Evolutionary conservation across 2,329 filamentous ascomycete genomes (phyloP).

Genomic region (Aspergillus sp.): DNA sequence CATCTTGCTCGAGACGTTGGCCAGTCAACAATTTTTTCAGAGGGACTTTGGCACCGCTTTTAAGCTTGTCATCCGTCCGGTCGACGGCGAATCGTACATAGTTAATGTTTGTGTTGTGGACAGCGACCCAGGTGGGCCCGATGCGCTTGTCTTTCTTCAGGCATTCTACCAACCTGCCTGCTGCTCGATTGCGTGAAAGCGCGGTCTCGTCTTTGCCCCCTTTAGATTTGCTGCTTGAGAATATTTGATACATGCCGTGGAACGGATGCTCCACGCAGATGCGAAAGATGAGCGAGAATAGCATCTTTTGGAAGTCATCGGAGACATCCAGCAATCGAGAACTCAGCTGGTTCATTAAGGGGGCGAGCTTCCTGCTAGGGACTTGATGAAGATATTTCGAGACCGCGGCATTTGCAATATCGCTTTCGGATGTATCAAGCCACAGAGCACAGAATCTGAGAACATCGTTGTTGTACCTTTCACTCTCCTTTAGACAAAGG

Average conservation of each 20-base stretch:
- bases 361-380: constrained; percentile 86
- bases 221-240: constrained; percentile 72
- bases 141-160: constrained; percentile 55
- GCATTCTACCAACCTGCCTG: constrained; percentile 64
- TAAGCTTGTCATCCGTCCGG: constrained; percentile 60
- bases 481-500: constrained; percentile 77
- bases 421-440: constrained; percentile 80
- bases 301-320: constrained; percentile 70
- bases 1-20: constrained; percentile 59
- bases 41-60: constrained; percentile 62
- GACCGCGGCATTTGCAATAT: constrained; percentile 75
- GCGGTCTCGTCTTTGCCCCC: constrained; percentile 70
- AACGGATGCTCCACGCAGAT: constrained; percentile 94
- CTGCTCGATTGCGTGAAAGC: constrained; percentile 70
- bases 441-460: constrained; percentile 91
- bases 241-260: constrained; percentile 96
- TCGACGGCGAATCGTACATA: constrained; percentile 54
- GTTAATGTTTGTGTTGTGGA: constrained; percentile 71
- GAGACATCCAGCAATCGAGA: constrained; percentile 78
- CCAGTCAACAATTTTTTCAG: constrained; percentile 66
- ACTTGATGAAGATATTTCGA: constrained; percentile 68
- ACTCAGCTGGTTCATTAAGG: constrained; percentile 92
- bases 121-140: constrained; percentile 64
- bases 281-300: constrained; percentile 71
- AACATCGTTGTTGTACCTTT: constrained; percentile 84